These are phyloP conservation scores for Brassica hybrid DNA, from an alignment of 441 rosid genomes.

Conservation along the genomic window DNA sequence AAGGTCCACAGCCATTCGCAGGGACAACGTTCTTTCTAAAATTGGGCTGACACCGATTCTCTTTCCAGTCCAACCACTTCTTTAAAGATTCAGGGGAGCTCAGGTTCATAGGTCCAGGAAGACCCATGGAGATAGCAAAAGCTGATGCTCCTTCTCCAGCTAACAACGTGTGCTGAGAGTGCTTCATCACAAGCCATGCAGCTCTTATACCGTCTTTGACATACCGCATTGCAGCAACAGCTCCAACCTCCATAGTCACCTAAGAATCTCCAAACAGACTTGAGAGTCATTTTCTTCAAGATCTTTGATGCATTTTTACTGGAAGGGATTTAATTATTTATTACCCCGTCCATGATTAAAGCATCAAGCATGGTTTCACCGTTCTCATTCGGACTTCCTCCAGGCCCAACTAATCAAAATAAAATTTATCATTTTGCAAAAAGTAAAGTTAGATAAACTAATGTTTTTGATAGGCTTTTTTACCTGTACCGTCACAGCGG, in stretches of 20 bases:
- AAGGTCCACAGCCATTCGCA: conserved; percentile 76
- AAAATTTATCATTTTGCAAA: not conserved
- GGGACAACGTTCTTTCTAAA: conserved; percentile 84
- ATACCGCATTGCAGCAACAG: conserved; percentile 95
- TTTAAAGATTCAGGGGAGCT: conserved; percentile 75
- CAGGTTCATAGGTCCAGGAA: conserved; percentile 84
- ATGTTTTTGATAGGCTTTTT: not conserved
- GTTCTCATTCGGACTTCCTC: conserved; percentile 90
- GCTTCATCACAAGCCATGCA: conserved; percentile 79
- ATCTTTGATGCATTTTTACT: not conserved
- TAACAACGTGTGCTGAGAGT: conserved; percentile 81
- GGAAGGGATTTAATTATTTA: not conserved
- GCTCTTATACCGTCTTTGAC: conserved; percentile 93
- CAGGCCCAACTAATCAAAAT: conserved; percentile 64
- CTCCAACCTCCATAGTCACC: conserved; percentile 99
- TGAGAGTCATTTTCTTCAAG: too few species aligned
- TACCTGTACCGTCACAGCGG: conserved; percentile 95
- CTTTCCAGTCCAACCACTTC: conserved; percentile 86
- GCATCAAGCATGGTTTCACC: conserved; percentile 93
- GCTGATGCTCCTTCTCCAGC: conserved; percentile 83
- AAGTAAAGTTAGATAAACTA: not conserved
- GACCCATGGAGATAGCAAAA: conserved; percentile 94
- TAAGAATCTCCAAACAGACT: conserved; percentile 42
- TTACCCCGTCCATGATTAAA: conserved; percentile 84
- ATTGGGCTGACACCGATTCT: conserved; percentile 77